A percentile compares a stretch with the other conserved stretches of the same genome.
Evolutionary conservation across 2,329 filamentous ascomycete genomes (phyloP).

Genomic region (Phyllosticta citribraziliensis): DNA sequence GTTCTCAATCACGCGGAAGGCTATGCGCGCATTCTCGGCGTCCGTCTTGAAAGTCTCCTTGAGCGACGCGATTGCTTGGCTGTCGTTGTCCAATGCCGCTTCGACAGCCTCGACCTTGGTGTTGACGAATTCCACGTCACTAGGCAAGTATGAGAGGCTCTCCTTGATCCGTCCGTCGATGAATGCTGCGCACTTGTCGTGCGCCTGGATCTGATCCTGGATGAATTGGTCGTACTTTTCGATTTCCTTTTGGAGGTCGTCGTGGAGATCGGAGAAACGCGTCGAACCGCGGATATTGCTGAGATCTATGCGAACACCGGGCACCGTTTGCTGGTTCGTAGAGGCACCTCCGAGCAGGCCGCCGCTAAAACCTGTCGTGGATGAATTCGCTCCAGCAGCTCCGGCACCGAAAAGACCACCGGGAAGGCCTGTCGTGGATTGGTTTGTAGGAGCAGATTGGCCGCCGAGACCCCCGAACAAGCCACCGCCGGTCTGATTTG

Average conservation of each 20-base stretch:
- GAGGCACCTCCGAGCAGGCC: background rate
- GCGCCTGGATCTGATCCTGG: constrained; percentile 64
- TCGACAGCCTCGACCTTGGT: constrained; percentile 55
- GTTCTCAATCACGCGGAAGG: constrained; percentile 65
- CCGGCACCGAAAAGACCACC: background rate
- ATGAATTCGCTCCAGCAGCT: background rate
- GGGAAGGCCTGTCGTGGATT: background rate
- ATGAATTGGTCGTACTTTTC: constrained; percentile 71
- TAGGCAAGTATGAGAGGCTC: constrained; percentile 54
- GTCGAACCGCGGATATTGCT: constrained; percentile 63
- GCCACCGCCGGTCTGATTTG: background rate
- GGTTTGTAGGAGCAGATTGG: background rate
- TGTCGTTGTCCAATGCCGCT: constrained; percentile 53
- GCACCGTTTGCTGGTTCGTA: constrained; percentile 3
- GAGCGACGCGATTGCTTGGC: constrained; percentile 47
- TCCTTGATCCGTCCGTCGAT: constrained; percentile 37
- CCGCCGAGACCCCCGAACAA: constrained; percentile 40
- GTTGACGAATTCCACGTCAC: constrained; percentile 55
- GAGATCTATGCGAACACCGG: constrained; percentile 9
- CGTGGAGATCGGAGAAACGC: constrained; percentile 81
- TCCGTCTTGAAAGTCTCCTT: constrained; percentile 54
- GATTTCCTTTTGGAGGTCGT: constrained; percentile 70
- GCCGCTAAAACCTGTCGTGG: constrained; percentile 6
- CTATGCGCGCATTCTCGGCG: constrained; percentile 58
- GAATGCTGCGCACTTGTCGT: constrained; percentile 62